Percentiles rank a stretch among this genome's conserved stretches.
phyloP scores from a whole-genome alignment of 2,329 filamentous ascomycete species.

The Pseudohalonectria lignicola region DNA sequence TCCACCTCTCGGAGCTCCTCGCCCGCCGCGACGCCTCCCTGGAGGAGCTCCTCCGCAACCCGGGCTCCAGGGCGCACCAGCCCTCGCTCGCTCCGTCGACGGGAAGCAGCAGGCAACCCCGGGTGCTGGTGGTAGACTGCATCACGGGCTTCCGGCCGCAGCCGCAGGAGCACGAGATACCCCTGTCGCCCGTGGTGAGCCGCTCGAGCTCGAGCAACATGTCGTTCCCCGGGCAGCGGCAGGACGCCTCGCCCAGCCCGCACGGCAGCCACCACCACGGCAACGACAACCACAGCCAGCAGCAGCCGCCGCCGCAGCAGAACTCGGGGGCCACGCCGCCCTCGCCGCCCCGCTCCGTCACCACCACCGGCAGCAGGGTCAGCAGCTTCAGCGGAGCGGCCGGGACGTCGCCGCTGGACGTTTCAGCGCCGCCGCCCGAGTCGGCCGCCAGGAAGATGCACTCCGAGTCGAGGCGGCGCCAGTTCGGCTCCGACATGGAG shows the following conservation, averaged over 20 bases:
- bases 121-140: constrained; percentile 52
- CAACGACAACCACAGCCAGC: not conserved
- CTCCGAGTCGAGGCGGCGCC: constrained; percentile 42
- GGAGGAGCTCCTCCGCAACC: constrained; percentile 28
- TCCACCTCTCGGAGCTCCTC: constrained; percentile 48
- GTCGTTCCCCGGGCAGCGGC: constrained; percentile 8
- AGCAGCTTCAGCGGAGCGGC: not conserved
- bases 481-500: constrained; percentile 56
- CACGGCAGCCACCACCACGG: not conserved
- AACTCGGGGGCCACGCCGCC: constrained; percentile 15
- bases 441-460: constrained; percentile 40
- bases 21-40: constrained; percentile 32
- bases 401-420: not conserved
- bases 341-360: constrained; percentile 13
- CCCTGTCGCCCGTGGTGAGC: constrained; percentile 35
- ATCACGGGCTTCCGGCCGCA: constrained; percentile 41
- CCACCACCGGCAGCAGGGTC: not conserved
- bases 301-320: not conserved
- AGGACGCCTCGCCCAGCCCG: not conserved
- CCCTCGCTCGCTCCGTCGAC: not conserved
- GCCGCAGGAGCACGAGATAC: constrained; percentile 30
- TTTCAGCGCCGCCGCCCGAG: constrained; percentile 10
- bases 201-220: constrained; percentile 14
- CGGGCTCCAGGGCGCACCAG: constrained; percentile 17
- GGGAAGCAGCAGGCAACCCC: constrained; percentile 3